These are phyloP conservation scores for Jamesozyma jinghongensis DNA, from an alignment of 805 yeast species.

Conservation along the genomic window DNA sequence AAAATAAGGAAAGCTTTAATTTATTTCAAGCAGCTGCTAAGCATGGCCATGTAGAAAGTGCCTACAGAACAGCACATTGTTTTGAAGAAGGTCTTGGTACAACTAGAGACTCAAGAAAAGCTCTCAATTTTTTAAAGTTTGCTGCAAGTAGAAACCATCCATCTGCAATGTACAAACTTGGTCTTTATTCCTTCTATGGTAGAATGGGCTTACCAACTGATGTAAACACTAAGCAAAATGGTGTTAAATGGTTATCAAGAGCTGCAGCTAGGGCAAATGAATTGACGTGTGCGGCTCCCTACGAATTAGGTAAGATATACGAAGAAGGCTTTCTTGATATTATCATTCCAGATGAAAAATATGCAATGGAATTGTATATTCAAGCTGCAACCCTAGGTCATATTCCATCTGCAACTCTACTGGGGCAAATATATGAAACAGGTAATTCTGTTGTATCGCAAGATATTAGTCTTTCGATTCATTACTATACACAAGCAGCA, in stretches of 20 bases:
- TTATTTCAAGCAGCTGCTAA: constrained; percentile 87
- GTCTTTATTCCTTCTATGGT: constrained; percentile 75
- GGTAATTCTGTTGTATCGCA: constrained; percentile 60
- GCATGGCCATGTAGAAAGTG: constrained; percentile 84
- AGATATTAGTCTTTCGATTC: constrained; percentile 77
- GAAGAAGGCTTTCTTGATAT: constrained; percentile 80
- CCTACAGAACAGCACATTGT: constrained; percentile 85
- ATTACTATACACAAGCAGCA: constrained; percentile 89
- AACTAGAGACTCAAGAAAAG: constrained; percentile 77
- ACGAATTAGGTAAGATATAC: constrained; percentile 78
- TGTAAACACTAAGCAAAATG: constrained; percentile 65
- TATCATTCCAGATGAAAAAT: constrained; percentile 70
- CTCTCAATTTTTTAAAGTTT: constrained; percentile 69
- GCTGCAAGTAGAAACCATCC: constrained; percentile 92
- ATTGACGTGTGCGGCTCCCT: constrained; percentile 86
- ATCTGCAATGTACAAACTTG: constrained; percentile 92
- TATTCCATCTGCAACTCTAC: constrained; percentile 63
- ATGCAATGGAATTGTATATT: constrained; percentile 77
- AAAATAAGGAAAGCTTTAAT: constrained; percentile 62
- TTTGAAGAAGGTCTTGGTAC: constrained; percentile 93
- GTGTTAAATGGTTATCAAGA: constrained; percentile 86
- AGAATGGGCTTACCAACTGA: constrained; percentile 72
- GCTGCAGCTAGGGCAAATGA: constrained; percentile 81
- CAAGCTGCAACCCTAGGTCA: constrained; percentile 87
- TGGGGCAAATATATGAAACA: constrained; percentile 78